Evolutionary conservation across 2,329 filamentous ascomycete genomes (phyloP), one percentile per base, ranked within the genome.

Genomic region (Zasmidium angulare): DNA sequence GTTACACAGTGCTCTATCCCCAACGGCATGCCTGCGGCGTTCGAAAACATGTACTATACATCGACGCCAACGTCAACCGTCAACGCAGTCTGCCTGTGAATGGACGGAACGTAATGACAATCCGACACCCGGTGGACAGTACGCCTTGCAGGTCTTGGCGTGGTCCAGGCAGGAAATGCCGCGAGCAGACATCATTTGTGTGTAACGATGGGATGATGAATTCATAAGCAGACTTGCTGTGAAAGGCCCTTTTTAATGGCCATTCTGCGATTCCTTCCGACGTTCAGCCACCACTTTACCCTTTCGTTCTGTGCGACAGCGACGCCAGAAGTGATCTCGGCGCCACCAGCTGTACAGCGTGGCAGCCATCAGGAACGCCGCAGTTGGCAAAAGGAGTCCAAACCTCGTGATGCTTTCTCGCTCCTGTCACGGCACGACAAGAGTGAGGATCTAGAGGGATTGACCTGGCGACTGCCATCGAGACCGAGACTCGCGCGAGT

Each of bases 321-420:
- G 20, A 29, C 47, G 46, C 31, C 58, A 56, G 49, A 56, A 46
- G 19, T 56, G 26, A 31, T 51, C 19, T 40, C 52, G 48, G 48
- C 57, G 52, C 57, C 57, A 55, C 53, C 36, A 43, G 4, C 19
- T n/a, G 17, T 40, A 21, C 46, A 46, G 43, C 54, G 54, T 56
- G 54, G 54, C 54, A 50, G 54, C 46, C 54, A 43, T 43, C 36
- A 43, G 11, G 7, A 17, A 3, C 36, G n/a, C 11, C 26, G 11
- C 11, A 29, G 4, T 4, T 29, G 26, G 4, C 26, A 29, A 29
- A 11, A 11, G 26, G 26, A 29, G 26, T 6, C 26, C 6, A 11
- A 29, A 29, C 11, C 26, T 29, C 36, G 36, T 43, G 36, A 17
- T 43, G 7, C 14, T 43, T 50, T 24, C 24, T 21, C 48, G 48